Evolutionary conservation across 2,329 filamentous ascomycete species (phyloP), one percentile per base, ranked within the genome.

Genomic region (Proliferodiscus dingleyae): DNA sequence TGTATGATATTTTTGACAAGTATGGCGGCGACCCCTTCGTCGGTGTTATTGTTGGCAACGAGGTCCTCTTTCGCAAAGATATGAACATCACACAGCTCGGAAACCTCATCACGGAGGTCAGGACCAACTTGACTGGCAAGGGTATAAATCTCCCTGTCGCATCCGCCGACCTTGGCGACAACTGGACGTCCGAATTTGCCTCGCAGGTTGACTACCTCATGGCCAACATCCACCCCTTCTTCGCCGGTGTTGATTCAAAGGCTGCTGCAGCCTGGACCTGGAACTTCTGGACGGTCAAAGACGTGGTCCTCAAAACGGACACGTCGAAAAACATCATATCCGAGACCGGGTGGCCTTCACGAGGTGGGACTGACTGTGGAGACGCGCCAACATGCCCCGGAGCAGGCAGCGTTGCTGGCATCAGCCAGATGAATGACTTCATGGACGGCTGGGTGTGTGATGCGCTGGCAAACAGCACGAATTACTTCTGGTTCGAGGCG

Each of bases 201-300:
- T 57, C 68, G 3, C 74, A 80, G 41, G 86, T 88, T 33, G 90
- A 97, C 65, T 83, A 87, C 59, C 82, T 97, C 66, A 96, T 97
- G 90, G 85, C 88, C 56, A 97, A 97, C 63, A 87, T 97, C 44
- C 93, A 97, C 63, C 91, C 93, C 0, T 96, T 97, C 74, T 97
- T 97, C 62, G 86, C 83, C 0, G 91, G 91, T 37, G 80, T 88
- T 10, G 71, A 76, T 0, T 83, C 81, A 2, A 70, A 78, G 2
- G 64, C 76, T 1, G 88, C 89, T 0, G 83, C 89, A 0, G 68
- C 64, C 6, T 97, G 91, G 91, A 95, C 91, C 0, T 87, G 74
- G 68, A 67, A 67, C 13, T 97, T 96, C 68, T 97, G 89, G 85
- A 68, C 84, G 36, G 70, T 66, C 8, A 74, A 90, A 46, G 83